Conservation (phyloP, 352 stramenopile species). For the Globisporangium carolinianum region DNA sequence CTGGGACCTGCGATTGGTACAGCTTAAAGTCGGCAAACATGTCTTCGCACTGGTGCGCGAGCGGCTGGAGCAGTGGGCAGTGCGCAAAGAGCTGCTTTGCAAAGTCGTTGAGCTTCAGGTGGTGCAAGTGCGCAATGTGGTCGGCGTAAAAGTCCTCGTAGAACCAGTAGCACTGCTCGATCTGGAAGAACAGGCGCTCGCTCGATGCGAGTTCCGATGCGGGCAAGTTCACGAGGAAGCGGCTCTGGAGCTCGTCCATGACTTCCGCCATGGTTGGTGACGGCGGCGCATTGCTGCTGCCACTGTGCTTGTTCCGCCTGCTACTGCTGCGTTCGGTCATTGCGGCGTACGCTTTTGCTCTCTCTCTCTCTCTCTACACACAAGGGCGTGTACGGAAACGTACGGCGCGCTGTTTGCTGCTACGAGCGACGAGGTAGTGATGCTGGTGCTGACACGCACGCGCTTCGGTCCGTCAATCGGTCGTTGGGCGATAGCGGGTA, state of each 20-base stretch:
- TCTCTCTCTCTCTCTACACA: neutral
- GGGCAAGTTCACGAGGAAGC: constrained; percentile 94
- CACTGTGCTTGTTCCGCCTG: constrained; percentile 8
- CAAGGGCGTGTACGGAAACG: neutral
- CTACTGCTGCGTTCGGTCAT: constrained; percentile 6
- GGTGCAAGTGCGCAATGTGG: constrained; percentile 69
- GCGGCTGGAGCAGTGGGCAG: constrained; percentile 78
- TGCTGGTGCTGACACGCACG: too few species aligned
- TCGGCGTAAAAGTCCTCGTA: constrained; percentile 97
- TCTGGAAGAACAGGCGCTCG: constrained; percentile 96
- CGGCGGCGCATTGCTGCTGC: neutral
- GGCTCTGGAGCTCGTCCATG: constrained; percentile 94
- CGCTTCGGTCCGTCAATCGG: too few species aligned
- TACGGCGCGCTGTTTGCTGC: neutral
- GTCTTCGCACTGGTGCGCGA: constrained; percentile 83
- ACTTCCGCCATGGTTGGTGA: constrained; percentile 78
- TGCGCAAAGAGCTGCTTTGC: constrained; percentile 90
- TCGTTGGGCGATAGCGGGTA: neutral
- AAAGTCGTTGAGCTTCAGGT: constrained; percentile 94
- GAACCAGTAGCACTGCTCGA: constrained; percentile 97
- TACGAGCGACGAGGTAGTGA: too few species aligned
- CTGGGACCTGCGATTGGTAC: constrained; percentile 93
- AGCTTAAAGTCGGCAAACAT: constrained; percentile 92
- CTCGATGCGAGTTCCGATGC: constrained; percentile 83
- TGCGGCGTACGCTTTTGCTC: neutral